phyloP scores from a whole-genome alignment of 1,284 basidiomycete genomes.

The Ganoderma leucocontextum region DNA sequence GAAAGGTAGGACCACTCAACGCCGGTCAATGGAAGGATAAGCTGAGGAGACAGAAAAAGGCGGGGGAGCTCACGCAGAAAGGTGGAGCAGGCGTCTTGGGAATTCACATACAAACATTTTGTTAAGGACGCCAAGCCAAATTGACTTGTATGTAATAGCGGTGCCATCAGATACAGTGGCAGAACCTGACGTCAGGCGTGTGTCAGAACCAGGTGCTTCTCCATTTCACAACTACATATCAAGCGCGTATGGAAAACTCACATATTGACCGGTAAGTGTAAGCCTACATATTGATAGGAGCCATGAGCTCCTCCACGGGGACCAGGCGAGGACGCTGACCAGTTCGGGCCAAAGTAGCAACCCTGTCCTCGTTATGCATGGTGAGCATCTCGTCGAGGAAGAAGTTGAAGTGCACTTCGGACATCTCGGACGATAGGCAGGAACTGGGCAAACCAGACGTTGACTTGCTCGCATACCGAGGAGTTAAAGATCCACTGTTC shows the following conservation, averaged over 20 bases:
- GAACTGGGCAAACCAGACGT: constrained; percentile 34
- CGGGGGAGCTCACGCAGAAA: neutral
- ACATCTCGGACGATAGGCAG: constrained; percentile 44
- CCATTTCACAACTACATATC: too few species aligned
- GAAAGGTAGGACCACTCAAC: neutral
- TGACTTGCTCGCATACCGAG: constrained; percentile 35
- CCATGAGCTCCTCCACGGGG: neutral
- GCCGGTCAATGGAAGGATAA: neutral
- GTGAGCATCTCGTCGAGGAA: constrained; percentile 49
- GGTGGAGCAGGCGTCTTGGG: neutral
- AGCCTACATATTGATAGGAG: neutral
- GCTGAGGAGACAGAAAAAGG: neutral
- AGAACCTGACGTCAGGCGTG: too few species aligned
- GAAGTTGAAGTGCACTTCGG: constrained; percentile 40
- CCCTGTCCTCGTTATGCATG: neutral
- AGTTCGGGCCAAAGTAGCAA: neutral
- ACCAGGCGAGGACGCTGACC: neutral
- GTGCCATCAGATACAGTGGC: too few species aligned
- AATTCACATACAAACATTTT: neutral
- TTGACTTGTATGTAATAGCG: too few species aligned
- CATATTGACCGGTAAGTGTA: too few species aligned
- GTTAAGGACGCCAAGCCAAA: neutral
- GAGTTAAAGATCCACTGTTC: constrained; percentile 44
- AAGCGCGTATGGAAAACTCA: too few species aligned
- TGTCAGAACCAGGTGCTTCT: too few species aligned